Evolutionary conservation across 108 stramenopile genomes (phyloP), one percentile per base, ranked within the genome.

Genomic region (Thalassiosira profunda): DNA sequence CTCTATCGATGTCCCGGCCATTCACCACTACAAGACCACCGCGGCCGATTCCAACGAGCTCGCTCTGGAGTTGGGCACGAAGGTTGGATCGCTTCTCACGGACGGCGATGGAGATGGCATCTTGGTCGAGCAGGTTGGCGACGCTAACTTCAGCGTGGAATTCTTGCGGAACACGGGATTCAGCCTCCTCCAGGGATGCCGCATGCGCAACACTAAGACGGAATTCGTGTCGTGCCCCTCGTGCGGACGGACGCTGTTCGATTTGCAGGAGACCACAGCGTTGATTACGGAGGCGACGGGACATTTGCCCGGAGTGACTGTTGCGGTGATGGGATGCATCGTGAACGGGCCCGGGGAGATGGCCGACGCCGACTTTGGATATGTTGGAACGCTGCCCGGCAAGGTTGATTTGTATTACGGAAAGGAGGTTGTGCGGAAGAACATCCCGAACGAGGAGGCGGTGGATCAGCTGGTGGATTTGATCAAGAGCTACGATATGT

Each of bases 331-430:
- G 98, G 98, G 98, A 31, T 98, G 98, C 87, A 98, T 98, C 44
- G 98, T 98, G 36, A 98, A 98, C 71, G 98, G 98, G 46, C 96
- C 96, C 8, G 98, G 98, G 38, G 98, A 98, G 73, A 98, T 98
- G 98, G 98, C 98, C 3, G 98, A 98, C 76, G 98, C 98, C 44
- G 98, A 98, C 72, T 98, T 98, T 78, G 98, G 98, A 58, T 97
- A 98, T 66, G 98, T 98, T 28, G 98, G 98, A 43, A 95, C 95
- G 17, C 69, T 96, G 49, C 96, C 98, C 24, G 98, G 98, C 47
- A 97, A 97, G 90, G 86, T 97, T 57, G 96, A 98, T 59, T 78
- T 98, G 37, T 98, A 97, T 60, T 94, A 96, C 52, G 98, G 98
- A 37, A 97, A 98, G 82, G 96, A 97, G 66, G 91, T 97, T 51